Conservation (phyloP, 1,284 basidiomycete genomes). For the Farysia itapuensis region DNA sequence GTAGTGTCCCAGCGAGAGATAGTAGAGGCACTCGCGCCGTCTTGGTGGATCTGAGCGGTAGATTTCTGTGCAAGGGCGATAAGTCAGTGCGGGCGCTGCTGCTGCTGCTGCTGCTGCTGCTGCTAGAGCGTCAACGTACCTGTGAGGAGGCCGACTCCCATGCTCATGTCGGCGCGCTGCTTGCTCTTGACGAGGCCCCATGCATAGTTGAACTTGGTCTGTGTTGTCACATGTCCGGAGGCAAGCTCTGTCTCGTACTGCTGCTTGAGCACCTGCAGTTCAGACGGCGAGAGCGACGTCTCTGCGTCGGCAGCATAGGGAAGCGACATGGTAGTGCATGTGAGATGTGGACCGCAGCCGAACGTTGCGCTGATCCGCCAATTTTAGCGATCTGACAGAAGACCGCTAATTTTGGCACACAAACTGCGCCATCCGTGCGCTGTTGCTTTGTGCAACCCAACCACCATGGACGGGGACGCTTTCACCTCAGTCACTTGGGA, state of each 20-base stretch:
- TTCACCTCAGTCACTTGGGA: no score
- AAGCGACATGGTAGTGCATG: no score
- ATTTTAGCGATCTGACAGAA: no score
- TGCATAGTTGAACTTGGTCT: slow-evolving; percentile 98
- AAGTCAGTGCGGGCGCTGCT: neutral
- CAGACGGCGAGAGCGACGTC: slow-evolving; percentile 81
- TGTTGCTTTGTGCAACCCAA: neutral
- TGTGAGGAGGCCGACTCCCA: slow-evolving; percentile 83
- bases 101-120: no score
- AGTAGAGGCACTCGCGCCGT: slow-evolving; percentile 93
- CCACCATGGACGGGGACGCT: no score
- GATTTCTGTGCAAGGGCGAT: slow-evolving; percentile 71
- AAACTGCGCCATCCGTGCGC: neutral
- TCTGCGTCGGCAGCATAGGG: slow-evolving; percentile 95
- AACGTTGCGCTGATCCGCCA: no score
- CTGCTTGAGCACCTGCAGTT: slow-evolving; percentile 79
- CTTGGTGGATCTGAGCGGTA: slow-evolving; percentile 85
- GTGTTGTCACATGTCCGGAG: slow-evolving; percentile 80
- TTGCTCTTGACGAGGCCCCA: slow-evolving; percentile 67
- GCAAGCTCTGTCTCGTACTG: slow-evolving; percentile 87
- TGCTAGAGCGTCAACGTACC: slow-evolving; percentile 65
- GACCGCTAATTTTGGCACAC: no score
- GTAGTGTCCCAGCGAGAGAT: slow-evolving; percentile 92
- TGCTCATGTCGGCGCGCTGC: slow-evolving; percentile 64
- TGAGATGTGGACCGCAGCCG: no score